These are phyloP conservation scores for Abortiporus biennis DNA, from an alignment of 1,284 basidiomycete species.

Conservation along the genomic window DNA sequence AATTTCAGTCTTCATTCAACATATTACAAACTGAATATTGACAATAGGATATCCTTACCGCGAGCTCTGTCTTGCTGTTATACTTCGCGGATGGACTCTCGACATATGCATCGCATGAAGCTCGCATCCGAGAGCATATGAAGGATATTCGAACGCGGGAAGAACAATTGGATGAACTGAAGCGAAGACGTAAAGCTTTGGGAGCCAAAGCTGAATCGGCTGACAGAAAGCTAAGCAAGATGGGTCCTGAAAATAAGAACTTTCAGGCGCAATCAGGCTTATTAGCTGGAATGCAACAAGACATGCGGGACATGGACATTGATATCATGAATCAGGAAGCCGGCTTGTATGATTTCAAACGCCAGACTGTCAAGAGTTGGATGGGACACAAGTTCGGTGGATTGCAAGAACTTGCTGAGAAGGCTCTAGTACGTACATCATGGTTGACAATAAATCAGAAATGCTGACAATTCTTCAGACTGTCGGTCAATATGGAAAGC, in stretches of 20 bases:
- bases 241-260: slow-evolving; percentile 90
- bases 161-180: slow-evolving; percentile 77
- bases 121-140: slow-evolving; percentile 69
- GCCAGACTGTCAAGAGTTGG: slow-evolving; percentile 61
- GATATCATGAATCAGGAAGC: slow-evolving; percentile 86
- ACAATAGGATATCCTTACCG: slow-evolving; percentile 67
- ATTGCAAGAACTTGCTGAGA: slow-evolving; percentile 81
- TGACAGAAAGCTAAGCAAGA: slow-evolving; percentile 86
- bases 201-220: slow-evolving; percentile 78
- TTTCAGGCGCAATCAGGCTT: slow-evolving; percentile 70
- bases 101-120: slow-evolving; percentile 72
- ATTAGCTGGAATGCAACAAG: slow-evolving; percentile 68
- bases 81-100: slow-evolving; percentile 68
- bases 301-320: slow-evolving; percentile 76
- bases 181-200: slow-evolving; percentile 62
- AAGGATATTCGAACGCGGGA: slow-evolving; percentile 81
- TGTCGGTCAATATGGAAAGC: slow-evolving; percentile 76
- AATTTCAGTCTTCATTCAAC: slow-evolving; percentile 3
- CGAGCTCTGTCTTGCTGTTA: slow-evolving; percentile 65
- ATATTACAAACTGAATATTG: slow-evolving; percentile 1
- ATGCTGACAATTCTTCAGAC: slow-evolving; percentile 42
- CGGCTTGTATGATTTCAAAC: slow-evolving; percentile 81
- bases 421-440: slow-evolving; percentile 43
- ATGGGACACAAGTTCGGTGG: slow-evolving; percentile 89
- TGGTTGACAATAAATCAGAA: slow-evolving; percentile 5